These are phyloP conservation scores for Nitzschia sp. DNA, from an alignment of 108 stramenopile species.

Conservation along the genomic window DNA sequence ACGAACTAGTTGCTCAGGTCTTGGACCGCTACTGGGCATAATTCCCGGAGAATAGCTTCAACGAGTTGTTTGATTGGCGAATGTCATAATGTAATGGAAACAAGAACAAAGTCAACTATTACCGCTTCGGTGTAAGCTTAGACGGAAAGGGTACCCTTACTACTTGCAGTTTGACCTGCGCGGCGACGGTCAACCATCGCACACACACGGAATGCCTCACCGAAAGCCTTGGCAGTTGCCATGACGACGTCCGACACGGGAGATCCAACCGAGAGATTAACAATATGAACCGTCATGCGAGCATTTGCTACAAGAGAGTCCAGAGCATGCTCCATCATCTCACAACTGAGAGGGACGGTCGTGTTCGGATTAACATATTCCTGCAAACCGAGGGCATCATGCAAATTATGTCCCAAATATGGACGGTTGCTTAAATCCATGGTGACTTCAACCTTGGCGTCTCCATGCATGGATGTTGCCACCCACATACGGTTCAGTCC, in stretches of 20 bases:
- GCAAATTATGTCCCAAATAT: slow-evolving; percentile 66
- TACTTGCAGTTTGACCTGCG: slow-evolving; percentile 74
- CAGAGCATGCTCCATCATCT: slow-evolving; percentile 92
- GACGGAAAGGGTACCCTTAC: slow-evolving; percentile 86
- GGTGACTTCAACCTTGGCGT: slow-evolving; percentile 66
- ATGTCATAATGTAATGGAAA: too few relatives aligned
- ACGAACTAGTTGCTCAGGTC: too few relatives aligned
- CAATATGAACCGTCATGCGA: slow-evolving; percentile 89
- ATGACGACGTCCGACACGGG: slow-evolving; percentile 45
- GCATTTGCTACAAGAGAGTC: slow-evolving; percentile 88
- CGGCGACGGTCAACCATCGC: slow-evolving; percentile 76
- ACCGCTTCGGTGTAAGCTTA: too few relatives aligned
- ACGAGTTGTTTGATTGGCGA: too few relatives aligned
- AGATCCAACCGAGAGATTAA: slow-evolving; percentile 35
- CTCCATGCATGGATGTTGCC: slow-evolving; percentile 35
- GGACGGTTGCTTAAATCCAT: slow-evolving; percentile 88
- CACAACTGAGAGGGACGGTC: slow-evolving; percentile 49
- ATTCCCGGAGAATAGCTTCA: too few relatives aligned
- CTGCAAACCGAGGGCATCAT: slow-evolving; percentile 28
- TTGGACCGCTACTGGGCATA: too few relatives aligned
- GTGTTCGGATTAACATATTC: slow-evolving; percentile 40
- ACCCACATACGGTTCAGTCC: slow-evolving; percentile 90
- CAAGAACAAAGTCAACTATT: not conserved
- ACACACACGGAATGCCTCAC: slow-evolving; percentile 66
- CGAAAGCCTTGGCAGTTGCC: slow-evolving; percentile 72